Evolutionary conservation across 2,329 filamentous ascomycete genomes (phyloP), one percentile per base, ranked within the genome.

Genomic region (Sclerotinia nivalis): DNA sequence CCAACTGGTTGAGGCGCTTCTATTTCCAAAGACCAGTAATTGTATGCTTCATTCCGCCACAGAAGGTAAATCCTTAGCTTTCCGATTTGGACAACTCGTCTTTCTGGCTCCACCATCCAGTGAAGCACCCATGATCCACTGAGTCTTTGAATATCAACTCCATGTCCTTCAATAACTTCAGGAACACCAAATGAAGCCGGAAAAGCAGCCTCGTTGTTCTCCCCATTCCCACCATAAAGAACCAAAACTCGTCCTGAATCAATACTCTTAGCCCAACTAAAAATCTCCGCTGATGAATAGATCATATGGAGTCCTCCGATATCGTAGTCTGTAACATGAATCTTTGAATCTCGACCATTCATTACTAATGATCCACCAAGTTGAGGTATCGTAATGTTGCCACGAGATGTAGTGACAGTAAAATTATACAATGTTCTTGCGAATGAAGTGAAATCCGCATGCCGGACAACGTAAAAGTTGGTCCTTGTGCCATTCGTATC

Each of bases 241-340:
- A 91, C 78, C 1, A 91, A 78, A 37, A n/a, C 84, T 31, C 85
- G 88, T 77, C 83, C 84, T 52, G 84, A 79, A 0, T 31, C 28
- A 12, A 82, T 82, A 71, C 88, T 87, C 68, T 85, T 83, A 76
- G 91, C 88, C 86, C 88, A 90, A 0, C 88, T 90, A 71, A 88
- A 87, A 47, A 91, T 84, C 73, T 92, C 89, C 0, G 87, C 88
- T 1, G 89, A 88, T 0, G 87, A 90, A 78, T 91, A 92, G 0
- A 90, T 75, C 37, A 92, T 74, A 1, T 82, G 84, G 22, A 81
- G 78, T 15, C 84, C 82, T 0, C 87, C 88, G 54, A 91, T 80
- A 8, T 85, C 80, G 70, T 91, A 91, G 72, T 92, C 87, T 0
- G 84, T 87, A 7, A 91, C 85, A 73, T 89, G 86, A 37, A 91